Percentiles rank a stretch among this genome's conserved stretches.
Conservation (phyloP, 441 rosid species). For the Gossypium gossypioides region DNA sequence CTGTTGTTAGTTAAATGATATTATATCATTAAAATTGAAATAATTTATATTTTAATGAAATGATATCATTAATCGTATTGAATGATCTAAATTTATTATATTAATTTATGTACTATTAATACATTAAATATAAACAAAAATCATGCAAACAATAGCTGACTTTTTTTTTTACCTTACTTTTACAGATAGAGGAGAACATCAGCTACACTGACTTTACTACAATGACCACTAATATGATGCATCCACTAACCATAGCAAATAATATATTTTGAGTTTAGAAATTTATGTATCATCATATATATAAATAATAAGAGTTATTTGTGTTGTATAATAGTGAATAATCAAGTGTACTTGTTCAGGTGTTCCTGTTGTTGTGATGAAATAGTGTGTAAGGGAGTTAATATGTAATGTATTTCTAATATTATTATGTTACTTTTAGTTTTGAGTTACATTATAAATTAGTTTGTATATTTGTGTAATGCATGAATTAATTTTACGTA, state of each 20-base stretch:
- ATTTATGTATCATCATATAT: neutral
- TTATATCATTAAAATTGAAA: too few species aligned
- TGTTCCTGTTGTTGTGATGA: neutral
- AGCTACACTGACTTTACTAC: constrained; percentile 33
- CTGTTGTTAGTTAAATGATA: too few species aligned
- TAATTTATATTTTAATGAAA: too few species aligned
- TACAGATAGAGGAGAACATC: constrained; percentile 58
- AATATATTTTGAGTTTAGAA: neutral
- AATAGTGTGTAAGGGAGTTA: neutral
- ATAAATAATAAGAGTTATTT: neutral
- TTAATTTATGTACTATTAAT: too few species aligned
- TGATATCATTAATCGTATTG: too few species aligned
- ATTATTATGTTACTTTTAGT: neutral
- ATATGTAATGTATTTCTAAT: neutral
- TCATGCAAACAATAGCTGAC: neutral
- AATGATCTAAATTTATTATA: too few species aligned
- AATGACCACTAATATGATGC: constrained; percentile 32
- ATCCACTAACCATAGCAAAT: neutral
- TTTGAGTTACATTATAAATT: neutral
- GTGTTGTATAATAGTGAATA: neutral
- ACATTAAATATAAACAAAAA: neutral
- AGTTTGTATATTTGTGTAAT: too few species aligned
- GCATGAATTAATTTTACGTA: too few species aligned
- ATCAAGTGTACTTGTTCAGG: neutral
- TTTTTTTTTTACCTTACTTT: neutral